Evolutionary conservation across 805 yeast genomes (phyloP).

Genomic region (Ogataea glucozyma): DNA sequence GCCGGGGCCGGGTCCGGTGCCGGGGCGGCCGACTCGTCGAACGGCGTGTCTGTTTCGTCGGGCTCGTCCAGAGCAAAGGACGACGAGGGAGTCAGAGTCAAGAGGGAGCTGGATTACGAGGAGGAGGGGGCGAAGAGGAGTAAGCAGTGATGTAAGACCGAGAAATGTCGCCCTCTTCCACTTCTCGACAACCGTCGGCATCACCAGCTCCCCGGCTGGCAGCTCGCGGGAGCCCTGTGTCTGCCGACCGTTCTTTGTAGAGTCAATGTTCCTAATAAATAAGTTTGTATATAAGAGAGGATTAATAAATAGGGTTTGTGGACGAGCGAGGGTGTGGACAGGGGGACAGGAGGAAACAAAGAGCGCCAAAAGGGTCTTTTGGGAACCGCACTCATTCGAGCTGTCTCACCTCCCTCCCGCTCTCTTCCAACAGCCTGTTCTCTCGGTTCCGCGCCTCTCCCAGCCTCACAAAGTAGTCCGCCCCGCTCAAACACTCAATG

Average conservation of each 20-base stretch:
- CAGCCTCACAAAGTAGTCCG: conserved; percentile 45
- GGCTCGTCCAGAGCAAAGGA: neutral
- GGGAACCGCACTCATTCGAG: too few species aligned
- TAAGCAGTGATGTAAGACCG: conserved; percentile 4
- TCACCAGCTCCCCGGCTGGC: too few species aligned
- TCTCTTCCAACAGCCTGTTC: conserved; percentile 6
- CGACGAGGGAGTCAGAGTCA: neutral
- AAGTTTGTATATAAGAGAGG: too few species aligned
- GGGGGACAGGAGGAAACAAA: too few species aligned
- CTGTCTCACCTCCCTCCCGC: neutral
- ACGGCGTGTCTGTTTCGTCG: conserved; percentile 4
- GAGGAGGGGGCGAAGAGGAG: conserved; percentile 2
- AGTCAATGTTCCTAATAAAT: too few species aligned
- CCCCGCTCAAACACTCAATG: conserved; percentile 67
- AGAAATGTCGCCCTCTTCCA: too few species aligned
- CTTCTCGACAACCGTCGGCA: too few species aligned
- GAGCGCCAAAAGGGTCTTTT: too few species aligned
- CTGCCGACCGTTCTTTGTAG: too few species aligned
- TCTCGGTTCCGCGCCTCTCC: conserved; percentile 35
- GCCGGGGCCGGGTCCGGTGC: conserved; percentile 9
- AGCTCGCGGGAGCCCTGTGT: too few species aligned
- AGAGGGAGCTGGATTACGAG: conserved; percentile 4
- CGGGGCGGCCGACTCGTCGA: conserved; percentile 1
- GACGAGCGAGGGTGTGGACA: too few species aligned
- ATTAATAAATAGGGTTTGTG: too few species aligned